Percentiles rank a stretch among this genome's conserved stretches.
Conservation (phyloP, 129 eudicot species). For the Erigeron canadensis region DNA sequence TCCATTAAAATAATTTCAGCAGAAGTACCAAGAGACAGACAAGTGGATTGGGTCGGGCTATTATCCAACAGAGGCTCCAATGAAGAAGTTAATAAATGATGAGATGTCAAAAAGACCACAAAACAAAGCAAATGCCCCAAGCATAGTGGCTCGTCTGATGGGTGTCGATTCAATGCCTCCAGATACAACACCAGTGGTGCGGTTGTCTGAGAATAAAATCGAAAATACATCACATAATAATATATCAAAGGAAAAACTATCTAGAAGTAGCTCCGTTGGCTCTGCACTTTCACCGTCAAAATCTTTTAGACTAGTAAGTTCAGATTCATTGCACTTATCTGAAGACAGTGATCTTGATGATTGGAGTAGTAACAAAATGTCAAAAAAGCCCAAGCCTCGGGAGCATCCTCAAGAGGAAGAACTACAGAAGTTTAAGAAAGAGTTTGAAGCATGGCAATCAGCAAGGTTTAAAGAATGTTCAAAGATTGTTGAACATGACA, state of each 20-base stretch:
- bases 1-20: conserved; percentile 33
- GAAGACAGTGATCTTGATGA: conserved; percentile 39
- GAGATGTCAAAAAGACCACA: conserved; percentile 64
- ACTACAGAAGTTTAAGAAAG: conserved; percentile 89
- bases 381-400: conserved; percentile 54
- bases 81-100: conserved; percentile 78
- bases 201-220: conserved; percentile 26
- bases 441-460: conserved; percentile 92
- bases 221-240: conserved; percentile 22
- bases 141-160: conserved; percentile 92
- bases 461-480: conserved; percentile 84
- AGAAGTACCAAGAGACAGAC: conserved; percentile 33
- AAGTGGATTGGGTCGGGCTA: conserved; percentile 44
- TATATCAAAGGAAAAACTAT: conserved; percentile 35
- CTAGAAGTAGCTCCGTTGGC: conserved; percentile 42
- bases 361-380: conserved; percentile 37
- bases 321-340: conserved; percentile 36
- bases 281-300: conserved; percentile 34
- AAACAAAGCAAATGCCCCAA: conserved; percentile 58
- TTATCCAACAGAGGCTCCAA: conserved; percentile 62
- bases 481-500: conserved; percentile 49
- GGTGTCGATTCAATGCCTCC: conserved; percentile 77
- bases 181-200: conserved; percentile 44
- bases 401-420: conserved; percentile 99
- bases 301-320: conserved; percentile 28